Conservation (phyloP, 2,329 filamentous ascomycete genomes). For the Sporothrix schenckii region DNA sequence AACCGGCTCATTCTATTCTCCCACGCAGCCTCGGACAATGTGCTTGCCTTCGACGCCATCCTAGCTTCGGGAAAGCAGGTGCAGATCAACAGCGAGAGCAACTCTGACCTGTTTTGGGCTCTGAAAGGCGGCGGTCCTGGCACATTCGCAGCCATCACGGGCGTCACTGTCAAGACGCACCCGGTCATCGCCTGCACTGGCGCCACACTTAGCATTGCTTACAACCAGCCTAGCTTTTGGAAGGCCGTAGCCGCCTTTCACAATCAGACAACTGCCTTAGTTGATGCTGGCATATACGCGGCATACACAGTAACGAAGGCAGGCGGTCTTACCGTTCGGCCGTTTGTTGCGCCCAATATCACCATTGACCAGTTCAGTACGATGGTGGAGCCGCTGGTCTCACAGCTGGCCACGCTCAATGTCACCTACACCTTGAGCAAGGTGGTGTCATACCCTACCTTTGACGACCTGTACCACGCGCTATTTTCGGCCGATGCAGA, state of each 20-base stretch:
- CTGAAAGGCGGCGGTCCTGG: conserved; percentile 56
- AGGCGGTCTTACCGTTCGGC: conserved; percentile 45
- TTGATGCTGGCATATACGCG: conserved; percentile 49
- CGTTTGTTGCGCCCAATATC: conserved; percentile 46
- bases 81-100: conserved; percentile 49
- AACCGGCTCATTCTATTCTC: background rate
- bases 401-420: conserved; percentile 45
- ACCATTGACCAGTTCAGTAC: conserved; percentile 39
- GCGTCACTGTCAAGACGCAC: conserved; percentile 57
- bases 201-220: conserved; percentile 25
- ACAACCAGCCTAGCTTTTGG: conserved; percentile 44
- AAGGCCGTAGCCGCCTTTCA: conserved; percentile 54
- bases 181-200: conserved; percentile 35
- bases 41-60: conserved; percentile 52
- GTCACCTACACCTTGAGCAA: conserved; percentile 41
- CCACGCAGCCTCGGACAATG: conserved; percentile 51
- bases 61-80: conserved; percentile 50
- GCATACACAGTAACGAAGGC: conserved; percentile 49
- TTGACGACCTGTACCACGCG: conserved; percentile 46
- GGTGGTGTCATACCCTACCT: conserved; percentile 40
- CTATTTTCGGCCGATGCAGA: conserved; percentile 23
- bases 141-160: conserved; percentile 56
- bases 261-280: conserved; percentile 46
- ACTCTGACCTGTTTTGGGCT: conserved; percentile 62
- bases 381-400: conserved; percentile 36